Base-by-base conservation (phyloP, 148 eudicot genomes). In the Cornus suecica region DNA sequence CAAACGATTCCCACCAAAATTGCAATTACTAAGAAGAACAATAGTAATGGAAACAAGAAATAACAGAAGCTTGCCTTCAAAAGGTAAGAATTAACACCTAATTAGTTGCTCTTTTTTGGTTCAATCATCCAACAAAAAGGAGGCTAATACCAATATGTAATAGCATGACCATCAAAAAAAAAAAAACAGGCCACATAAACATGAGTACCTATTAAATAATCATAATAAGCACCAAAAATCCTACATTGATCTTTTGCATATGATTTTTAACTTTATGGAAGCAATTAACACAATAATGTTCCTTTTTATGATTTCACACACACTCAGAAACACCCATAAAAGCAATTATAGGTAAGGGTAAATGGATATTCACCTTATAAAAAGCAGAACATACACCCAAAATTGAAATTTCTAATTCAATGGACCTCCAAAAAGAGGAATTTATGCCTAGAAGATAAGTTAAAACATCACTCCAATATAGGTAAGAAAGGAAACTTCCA, bases 1-100 rank as follows among this genome's bases (percentile, higher is more conserved):
- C 56, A 41, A 61, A 26, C 26, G 27, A 73, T 26, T 63, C 20
- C 27, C 23, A 58, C 10, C 10, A 54, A 25, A 32, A 42, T 26
- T 62, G 52, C 68, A 62, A 73, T 34, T 23, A 37, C 52, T 34
- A 10, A 42, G 68, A 62, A 41, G 24, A 73, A n/a, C 37, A 34
- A 37, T 34, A 37, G 16, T 5, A 37, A 34, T 6, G 10, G 52
- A n/a, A 68, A 68, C 58, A 69, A 42, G 31, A 24, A 42, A 25
- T 48, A 37, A 37, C 15, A 34, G 51, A 23, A 68, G 23, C 4
- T 66, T 66, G n/a, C 30, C 69, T 25, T 14, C 30, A 3, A 30
- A 30, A 18, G 69, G 42, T 66, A 31, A 66, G n/a, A 20, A 31
- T 23, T 18, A 68, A 37, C 52, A 41, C 22, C 27, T 4, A 20